Percentiles rank a stretch among this genome's conserved stretches.
These are phyloP conservation scores for Colletotrichum filicis DNA, from an alignment of 2,329 filamentous ascomycete genomes.

Conservation along the genomic window DNA sequence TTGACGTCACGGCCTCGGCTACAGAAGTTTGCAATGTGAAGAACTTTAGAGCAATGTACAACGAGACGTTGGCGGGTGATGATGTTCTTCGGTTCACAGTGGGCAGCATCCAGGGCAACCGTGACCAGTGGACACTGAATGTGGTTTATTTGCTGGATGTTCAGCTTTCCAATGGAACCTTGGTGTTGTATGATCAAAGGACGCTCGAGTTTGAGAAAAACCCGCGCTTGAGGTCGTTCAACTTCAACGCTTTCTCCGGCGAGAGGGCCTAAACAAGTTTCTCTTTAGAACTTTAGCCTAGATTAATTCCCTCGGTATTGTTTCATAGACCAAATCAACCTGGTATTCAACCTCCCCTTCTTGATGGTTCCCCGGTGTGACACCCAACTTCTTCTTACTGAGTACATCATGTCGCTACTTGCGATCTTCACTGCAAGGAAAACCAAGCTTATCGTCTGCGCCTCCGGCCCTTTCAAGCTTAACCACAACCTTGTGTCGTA, in stretches of 20 bases:
- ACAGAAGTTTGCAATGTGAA: conserved; percentile 25
- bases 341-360: background rate
- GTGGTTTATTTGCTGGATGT: conserved; percentile 17
- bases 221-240: conserved; percentile 12
- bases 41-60: conserved; percentile 21
- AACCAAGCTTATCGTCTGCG: background rate
- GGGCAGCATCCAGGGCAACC: conserved; percentile 15
- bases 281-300: background rate
- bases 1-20: conserved; percentile 5
- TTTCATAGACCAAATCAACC: too few relatives aligned
- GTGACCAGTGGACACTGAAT: conserved; percentile 9
- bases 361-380: background rate
- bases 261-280: background rate
- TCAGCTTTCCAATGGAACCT: conserved; percentile 22
- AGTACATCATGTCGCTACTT: background rate
- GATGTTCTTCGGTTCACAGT: conserved; percentile 28
- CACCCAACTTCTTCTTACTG: background rate
- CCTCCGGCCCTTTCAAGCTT: background rate
- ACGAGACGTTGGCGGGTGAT: background rate
- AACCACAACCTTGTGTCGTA: background rate
- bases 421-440: background rate
- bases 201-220: conserved; percentile 26
- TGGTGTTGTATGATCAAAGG: conserved; percentile 23
- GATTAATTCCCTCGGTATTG: too few relatives aligned
- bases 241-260: conserved; percentile 23